Conservation (phyloP, 2,329 filamentous ascomycete species). For the Aspergillus sergii region DNA sequence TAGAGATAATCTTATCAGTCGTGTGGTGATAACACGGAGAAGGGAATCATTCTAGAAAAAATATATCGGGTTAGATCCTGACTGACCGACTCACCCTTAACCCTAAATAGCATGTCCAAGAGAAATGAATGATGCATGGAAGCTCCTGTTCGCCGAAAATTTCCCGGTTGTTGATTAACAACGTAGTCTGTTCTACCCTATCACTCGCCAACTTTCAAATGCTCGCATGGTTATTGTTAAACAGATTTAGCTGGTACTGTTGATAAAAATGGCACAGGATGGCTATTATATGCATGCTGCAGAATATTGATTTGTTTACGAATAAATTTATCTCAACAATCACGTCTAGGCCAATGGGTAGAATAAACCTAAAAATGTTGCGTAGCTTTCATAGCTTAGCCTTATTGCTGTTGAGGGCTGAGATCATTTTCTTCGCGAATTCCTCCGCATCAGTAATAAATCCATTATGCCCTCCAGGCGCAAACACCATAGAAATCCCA, state of each 20-base stretch:
- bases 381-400: background rate
- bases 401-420: background rate
- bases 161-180: background rate
- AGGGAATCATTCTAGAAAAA: background rate
- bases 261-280: background rate
- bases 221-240: background rate
- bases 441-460: constrained; percentile 4
- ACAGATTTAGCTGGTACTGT: background rate
- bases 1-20: background rate
- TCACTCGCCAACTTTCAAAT: background rate
- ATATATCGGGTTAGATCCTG: background rate
- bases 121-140: too few relatives aligned
- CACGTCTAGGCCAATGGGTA: background rate
- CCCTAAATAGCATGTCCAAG: background rate
- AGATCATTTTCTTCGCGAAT: background rate
- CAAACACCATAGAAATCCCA: background rate
- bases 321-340: background rate
- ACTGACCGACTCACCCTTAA: background rate
- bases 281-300: background rate
- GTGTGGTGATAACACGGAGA: background rate
- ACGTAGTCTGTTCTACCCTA: background rate
- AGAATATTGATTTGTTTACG: background rate
- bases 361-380: background rate
- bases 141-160: background rate
- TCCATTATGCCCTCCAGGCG: constrained; percentile 6